phyloP scores from a whole-genome alignment of 225 moss, liverwort and hornwort genomes.

The Climacium dendroides region DNA sequence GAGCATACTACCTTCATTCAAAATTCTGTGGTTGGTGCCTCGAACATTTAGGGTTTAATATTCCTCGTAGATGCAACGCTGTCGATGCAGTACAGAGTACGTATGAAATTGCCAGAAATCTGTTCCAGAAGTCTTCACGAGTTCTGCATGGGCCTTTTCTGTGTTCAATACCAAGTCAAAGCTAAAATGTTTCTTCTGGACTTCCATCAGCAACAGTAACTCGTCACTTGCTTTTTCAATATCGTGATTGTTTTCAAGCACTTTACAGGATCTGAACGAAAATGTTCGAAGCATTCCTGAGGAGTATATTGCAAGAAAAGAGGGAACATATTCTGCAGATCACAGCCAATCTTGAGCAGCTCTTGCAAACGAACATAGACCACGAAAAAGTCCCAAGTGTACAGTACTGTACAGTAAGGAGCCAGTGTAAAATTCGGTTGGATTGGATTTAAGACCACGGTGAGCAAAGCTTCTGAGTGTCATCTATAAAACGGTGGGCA shows the following conservation, averaged over 20 bases:
- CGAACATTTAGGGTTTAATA: background rate
- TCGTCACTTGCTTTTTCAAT: background rate
- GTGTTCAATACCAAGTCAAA: background rate
- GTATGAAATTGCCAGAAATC: background rate
- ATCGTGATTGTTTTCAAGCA: background rate
- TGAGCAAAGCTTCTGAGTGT: background rate
- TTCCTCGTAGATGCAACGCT: background rate
- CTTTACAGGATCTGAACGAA: background rate
- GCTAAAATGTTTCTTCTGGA: too few species aligned
- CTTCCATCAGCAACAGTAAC: background rate
- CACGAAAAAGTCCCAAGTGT: background rate
- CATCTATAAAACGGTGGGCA: background rate
- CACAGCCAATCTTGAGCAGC: background rate
- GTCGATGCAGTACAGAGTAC: too few species aligned
- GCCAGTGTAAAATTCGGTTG: background rate
- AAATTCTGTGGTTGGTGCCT: background rate
- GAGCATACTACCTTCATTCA: too few species aligned
- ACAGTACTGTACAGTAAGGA: background rate
- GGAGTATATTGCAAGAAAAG: background rate
- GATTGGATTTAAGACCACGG: background rate
- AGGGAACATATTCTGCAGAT: background rate
- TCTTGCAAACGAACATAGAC: background rate
- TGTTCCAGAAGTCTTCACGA: background rate
- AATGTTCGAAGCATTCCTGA: background rate
- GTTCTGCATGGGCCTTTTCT: background rate